Conservation (phyloP, 2,329 filamentous ascomycete species). For the Cladosporium sp. region DNA sequence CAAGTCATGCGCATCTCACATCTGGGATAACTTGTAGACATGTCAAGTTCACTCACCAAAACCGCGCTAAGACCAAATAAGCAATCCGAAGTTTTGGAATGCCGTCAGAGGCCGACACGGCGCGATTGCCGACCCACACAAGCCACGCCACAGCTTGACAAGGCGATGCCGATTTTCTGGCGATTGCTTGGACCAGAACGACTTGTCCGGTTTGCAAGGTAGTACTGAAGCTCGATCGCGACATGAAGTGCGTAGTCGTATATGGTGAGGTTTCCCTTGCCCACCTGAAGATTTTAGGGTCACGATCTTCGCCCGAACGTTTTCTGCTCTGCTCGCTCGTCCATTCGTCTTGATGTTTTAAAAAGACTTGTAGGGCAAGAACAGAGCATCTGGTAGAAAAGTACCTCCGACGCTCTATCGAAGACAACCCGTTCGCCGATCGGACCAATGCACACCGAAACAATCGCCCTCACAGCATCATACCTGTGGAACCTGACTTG, state of each 20-base stretch:
- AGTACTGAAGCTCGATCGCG: too few species aligned
- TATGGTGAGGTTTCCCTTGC: too few species aligned
- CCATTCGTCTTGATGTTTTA: too few species aligned
- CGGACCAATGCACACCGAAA: constrained; percentile 1
- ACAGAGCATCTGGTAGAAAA: background rate
- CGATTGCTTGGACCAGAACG: constrained; percentile 3
- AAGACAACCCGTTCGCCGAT: background rate
- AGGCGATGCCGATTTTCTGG: constrained; percentile 7
- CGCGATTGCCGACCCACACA: background rate
- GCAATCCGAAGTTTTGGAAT: background rate
- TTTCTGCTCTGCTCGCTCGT: too few species aligned
- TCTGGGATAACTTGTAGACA: too few species aligned
- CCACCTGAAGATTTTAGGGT: too few species aligned
- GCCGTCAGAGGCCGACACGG: background rate
- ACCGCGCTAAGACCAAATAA: background rate
- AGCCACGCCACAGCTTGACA: background rate
- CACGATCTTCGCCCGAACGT: too few species aligned
- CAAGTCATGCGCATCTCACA: too few species aligned
- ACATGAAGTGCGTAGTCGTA: too few species aligned
- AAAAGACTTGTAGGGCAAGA: too few species aligned
- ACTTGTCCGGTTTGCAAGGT: too few species aligned
- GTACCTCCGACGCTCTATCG: background rate
- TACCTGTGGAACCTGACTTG: background rate
- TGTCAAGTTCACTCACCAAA: background rate
- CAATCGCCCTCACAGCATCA: background rate